Conservation (phyloP, 2,329 filamentous ascomycete species). For the Colletotrichum sp. region DNA sequence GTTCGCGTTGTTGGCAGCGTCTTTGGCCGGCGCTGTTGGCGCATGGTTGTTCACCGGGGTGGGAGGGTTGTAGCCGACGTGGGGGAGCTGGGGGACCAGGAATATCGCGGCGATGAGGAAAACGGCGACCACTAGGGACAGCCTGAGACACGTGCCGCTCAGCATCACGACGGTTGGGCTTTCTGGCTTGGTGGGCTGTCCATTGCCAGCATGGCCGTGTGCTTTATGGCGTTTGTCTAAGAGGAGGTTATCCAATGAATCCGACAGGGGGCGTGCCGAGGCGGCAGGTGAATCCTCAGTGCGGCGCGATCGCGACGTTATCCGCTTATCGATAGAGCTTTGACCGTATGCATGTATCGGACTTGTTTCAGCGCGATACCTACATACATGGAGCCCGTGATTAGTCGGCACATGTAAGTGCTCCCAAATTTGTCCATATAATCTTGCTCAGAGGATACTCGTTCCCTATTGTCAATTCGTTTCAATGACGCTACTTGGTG, state of each 20-base stretch:
- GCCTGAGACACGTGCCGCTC: slow-evolving; percentile 7
- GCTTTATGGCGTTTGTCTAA: not conserved
- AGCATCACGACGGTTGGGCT: not conserved
- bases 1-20: not conserved
- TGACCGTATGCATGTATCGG: not conserved
- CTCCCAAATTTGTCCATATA: not conserved
- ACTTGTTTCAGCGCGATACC: not conserved
- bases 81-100: slow-evolving; percentile 13
- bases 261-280: not conserved
- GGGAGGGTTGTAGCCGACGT: not conserved
- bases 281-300: not conserved
- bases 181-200: not conserved
- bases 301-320: not conserved
- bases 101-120: slow-evolving; percentile 18
- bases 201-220: not conserved
- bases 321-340: not conserved
- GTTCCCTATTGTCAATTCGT: not conserved
- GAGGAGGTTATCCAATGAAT: not conserved
- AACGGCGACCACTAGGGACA: slow-evolving; percentile 13
- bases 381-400: not conserved
- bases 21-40: not conserved
- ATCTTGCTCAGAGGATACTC: not conserved
- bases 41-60: not conserved
- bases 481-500: not conserved
- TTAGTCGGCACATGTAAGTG: not conserved